Evolutionary conservation across 2,329 filamentous ascomycete genomes (phyloP).

Genomic region (Macroventuria anomochaeta): DNA sequence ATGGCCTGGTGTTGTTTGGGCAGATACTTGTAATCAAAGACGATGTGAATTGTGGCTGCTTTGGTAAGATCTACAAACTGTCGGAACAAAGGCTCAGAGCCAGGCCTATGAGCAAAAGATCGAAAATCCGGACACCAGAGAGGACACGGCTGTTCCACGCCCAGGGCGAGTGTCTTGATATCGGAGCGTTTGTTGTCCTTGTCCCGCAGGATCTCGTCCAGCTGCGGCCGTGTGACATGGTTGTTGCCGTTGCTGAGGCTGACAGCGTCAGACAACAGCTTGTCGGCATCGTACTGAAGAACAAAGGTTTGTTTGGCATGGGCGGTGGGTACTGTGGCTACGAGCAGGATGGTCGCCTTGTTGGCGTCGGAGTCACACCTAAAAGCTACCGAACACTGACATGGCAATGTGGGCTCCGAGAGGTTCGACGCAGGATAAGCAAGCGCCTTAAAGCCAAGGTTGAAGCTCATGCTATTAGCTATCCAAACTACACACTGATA

Average conservation of each 20-base stretch:
- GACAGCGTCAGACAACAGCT: constrained; percentile 6
- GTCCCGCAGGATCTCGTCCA: constrained; percentile 9
- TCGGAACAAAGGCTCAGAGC: constrained; percentile 11
- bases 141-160: constrained; percentile 2
- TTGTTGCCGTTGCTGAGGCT: constrained; percentile 11
- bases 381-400: constrained; percentile 9
- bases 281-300: constrained; percentile 17
- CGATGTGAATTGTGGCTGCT: constrained; percentile 14
- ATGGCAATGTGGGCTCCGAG: constrained; percentile 10
- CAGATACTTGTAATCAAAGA: constrained; percentile 17
- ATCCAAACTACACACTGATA: constrained; percentile 4
- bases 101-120: constrained; percentile 10
- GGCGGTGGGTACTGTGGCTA: background rate
- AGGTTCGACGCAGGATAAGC: constrained; percentile 10
- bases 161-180: constrained; percentile 10
- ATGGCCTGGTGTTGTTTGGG: constrained; percentile 8
- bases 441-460: constrained; percentile 14
- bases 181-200: constrained; percentile 9
- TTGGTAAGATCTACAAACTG: constrained; percentile 15
- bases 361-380: constrained; percentile 4
- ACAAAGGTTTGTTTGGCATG: constrained; percentile 1
- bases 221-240: background rate
- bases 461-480: constrained; percentile 13
- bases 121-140: background rate
- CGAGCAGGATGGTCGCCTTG: constrained; percentile 11